phyloP scores from a whole-genome alignment of 495 filamentous ascomycete genomes.

The Aspergillus mulundensis region DNA sequence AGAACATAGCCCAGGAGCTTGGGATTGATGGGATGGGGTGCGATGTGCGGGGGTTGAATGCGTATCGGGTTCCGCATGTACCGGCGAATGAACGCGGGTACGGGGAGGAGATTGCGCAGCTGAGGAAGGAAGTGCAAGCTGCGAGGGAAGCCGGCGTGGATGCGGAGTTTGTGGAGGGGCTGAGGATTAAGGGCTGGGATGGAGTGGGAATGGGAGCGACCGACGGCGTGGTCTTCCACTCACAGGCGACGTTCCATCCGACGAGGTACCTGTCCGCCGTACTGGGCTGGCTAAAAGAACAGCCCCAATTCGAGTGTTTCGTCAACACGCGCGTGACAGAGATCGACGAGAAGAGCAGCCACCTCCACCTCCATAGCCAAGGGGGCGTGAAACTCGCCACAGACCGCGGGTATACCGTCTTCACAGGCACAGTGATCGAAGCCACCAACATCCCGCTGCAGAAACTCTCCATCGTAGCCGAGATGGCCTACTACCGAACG shows the following conservation, averaged over 20 bases:
- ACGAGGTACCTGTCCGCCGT: conserved; percentile 52
- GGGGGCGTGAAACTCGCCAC: no score
- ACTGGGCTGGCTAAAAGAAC: conserved; percentile 44
- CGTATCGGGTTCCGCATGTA: no score
- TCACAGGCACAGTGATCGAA: conserved; percentile 25
- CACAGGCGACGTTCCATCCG: conserved; percentile 57
- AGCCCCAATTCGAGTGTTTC: conserved; percentile 50
- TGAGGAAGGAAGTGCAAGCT: conserved; percentile 39
- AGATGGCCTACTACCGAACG: conserved; percentile 48
- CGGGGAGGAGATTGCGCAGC: conserved; percentile 13
- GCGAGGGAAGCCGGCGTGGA: conserved; percentile 40
- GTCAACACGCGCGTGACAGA: no score
- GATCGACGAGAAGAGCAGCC: no score
- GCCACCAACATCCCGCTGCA: conserved; percentile 55
- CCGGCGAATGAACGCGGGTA: no score
- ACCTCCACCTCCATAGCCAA: no score
- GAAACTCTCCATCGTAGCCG: conserved; percentile 46
- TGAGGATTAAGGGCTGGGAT: conserved; percentile 49
- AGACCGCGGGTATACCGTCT: no score
- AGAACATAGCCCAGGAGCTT: conserved; percentile 42
- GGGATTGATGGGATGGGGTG: no score
- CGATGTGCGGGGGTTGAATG: no score
- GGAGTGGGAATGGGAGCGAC: background rate
- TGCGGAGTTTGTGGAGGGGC: conserved; percentile 42
- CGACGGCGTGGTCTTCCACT: conserved; percentile 24